Conservation (phyloP, 169 alveolate genomes). For the Prorocentrum cordatum region DNA sequence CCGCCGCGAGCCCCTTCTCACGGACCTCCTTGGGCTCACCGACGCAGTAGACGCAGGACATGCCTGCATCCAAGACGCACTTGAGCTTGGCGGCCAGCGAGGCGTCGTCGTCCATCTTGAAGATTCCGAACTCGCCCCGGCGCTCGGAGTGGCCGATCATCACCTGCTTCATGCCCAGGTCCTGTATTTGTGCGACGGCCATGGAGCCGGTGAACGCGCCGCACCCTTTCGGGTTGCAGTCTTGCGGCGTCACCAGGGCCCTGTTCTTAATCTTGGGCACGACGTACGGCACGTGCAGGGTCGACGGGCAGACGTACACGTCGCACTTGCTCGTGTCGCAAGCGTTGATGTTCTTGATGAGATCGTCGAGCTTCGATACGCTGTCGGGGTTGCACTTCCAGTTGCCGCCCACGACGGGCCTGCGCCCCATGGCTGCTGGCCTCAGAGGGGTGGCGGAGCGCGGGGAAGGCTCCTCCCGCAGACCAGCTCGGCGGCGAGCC, state of each 20-base stretch:
- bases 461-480: too few relatives aligned
- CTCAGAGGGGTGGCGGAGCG: too few relatives aligned
- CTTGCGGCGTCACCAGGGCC: neutral
- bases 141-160: constrained; percentile 29
- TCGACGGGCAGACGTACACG: constrained; percentile 29
- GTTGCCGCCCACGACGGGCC: constrained; percentile 45
- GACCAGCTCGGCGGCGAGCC: too few relatives aligned
- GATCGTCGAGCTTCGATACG: neutral
- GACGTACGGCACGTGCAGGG: constrained; percentile 12
- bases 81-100: too few relatives aligned
- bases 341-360: neutral
- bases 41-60: constrained; percentile 13
- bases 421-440: constrained; percentile 8
- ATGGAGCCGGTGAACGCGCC: constrained; percentile 36
- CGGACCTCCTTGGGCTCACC: constrained; percentile 13
- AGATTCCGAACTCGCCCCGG: neutral
- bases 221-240: constrained; percentile 33
- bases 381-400: constrained; percentile 51
- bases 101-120: neutral
- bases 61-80: constrained; percentile 4
- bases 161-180: constrained; percentile 4
- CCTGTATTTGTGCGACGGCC: constrained; percentile 29
- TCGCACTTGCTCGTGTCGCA: constrained; percentile 54
- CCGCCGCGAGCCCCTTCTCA: constrained; percentile 4
- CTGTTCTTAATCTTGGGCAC: neutral